Conservation (phyloP, 495 filamentous ascomycete species). For the Rhizodiscina lignyota region DNA sequence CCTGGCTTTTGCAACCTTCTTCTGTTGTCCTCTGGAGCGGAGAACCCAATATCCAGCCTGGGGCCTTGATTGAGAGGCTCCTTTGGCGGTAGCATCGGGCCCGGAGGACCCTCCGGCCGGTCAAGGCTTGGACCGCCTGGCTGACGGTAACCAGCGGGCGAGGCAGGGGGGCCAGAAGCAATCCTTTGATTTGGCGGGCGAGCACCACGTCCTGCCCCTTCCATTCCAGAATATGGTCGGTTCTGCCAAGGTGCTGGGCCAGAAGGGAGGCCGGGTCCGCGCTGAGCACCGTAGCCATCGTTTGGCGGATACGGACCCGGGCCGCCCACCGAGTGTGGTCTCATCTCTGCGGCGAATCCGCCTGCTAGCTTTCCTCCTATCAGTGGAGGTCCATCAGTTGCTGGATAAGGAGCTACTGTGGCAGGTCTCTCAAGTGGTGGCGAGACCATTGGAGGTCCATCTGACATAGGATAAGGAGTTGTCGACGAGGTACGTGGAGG, state of each 20-base stretch:
- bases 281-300: slow-evolving; percentile 17
- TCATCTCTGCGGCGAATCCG: slow-evolving; percentile 19
- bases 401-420: slow-evolving; percentile 50
- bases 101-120: not conserved
- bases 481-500: slow-evolving; percentile 8
- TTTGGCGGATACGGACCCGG: slow-evolving; percentile 6
- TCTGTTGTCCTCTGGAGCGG: not conserved
- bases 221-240: not conserved
- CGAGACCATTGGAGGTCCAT: slow-evolving; percentile 21
- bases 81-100: not conserved
- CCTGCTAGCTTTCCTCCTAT: slow-evolving; percentile 21
- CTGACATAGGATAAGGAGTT: slow-evolving; percentile 19
- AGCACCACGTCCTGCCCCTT: not conserved
- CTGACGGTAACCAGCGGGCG: not conserved
- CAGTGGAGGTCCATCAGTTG: slow-evolving; percentile 33
- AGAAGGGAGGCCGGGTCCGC: not conserved
- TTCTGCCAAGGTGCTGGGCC: no score
- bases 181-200: not conserved
- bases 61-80: not conserved
- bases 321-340: slow-evolving; percentile 7
- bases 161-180: not conserved
- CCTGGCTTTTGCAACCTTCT: not conserved
- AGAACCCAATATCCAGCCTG: not conserved
- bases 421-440: slow-evolving; percentile 25
- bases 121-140: not conserved